Evolutionary conservation across 2,329 filamentous ascomycete genomes (phyloP).

Genomic region (Xylariaceae sp.): DNA sequence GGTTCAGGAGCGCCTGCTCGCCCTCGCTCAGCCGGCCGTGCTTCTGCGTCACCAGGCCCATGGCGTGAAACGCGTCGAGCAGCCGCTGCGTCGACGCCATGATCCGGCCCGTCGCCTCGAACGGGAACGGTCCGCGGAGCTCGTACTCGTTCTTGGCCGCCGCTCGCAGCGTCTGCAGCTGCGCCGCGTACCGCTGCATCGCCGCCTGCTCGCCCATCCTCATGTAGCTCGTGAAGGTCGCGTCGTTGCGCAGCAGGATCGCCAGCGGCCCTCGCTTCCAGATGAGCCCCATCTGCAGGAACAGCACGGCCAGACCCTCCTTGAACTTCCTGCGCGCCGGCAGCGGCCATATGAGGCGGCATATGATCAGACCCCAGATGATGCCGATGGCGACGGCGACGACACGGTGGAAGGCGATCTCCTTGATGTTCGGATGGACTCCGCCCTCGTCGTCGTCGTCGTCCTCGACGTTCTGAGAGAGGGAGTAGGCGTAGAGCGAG

Average conservation of each 20-base stretch:
- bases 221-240: slow-evolving; percentile 63
- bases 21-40: slow-evolving; percentile 70
- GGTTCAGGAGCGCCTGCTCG: slow-evolving; percentile 73
- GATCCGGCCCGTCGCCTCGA: slow-evolving; percentile 65
- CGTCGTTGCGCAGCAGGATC: slow-evolving; percentile 57
- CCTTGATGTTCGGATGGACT: slow-evolving; percentile 72
- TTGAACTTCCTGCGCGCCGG: slow-evolving; percentile 84
- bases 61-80: slow-evolving; percentile 90
- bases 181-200: slow-evolving; percentile 72
- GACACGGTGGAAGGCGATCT: slow-evolving; percentile 84
- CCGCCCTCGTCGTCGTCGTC: slow-evolving; percentile 88
- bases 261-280: slow-evolving; percentile 92
- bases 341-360: slow-evolving; percentile 87
- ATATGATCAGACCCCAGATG: slow-evolving; percentile 87
- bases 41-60: slow-evolving; percentile 87
- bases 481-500: slow-evolving; percentile 86
- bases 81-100: slow-evolving; percentile 76
- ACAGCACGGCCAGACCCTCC: slow-evolving; percentile 82
- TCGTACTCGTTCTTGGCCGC: slow-evolving; percentile 83
- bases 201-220: slow-evolving; percentile 81
- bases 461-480: slow-evolving; percentile 72
- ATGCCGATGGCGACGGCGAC: slow-evolving; percentile 81
- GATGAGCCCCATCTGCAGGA: slow-evolving; percentile 89
- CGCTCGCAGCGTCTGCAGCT: slow-evolving; percentile 66
- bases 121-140: slow-evolving; percentile 79